A percentile compares a stretch with the other conserved stretches of the same genome.
phyloP scores from a whole-genome alignment of 495 filamentous ascomycete genomes.

The Lasiosphaeria ovina region DNA sequence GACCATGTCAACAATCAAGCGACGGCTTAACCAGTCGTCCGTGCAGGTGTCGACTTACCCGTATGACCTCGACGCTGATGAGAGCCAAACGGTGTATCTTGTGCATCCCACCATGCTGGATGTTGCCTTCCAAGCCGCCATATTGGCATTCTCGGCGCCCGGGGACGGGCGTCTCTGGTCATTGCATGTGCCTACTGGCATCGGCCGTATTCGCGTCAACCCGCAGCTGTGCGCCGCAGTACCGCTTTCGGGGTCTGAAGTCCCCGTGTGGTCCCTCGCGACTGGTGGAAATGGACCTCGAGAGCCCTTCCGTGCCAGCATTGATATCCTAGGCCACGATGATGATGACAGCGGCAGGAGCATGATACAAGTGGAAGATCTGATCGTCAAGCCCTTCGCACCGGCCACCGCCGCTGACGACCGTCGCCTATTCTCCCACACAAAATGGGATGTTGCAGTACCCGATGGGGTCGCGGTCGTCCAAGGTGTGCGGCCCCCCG shows the following conservation, averaged over 20 bases:
- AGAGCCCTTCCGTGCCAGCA: slow-evolving; percentile 5
- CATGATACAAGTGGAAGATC: slow-evolving; percentile 20
- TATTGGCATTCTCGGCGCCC: slow-evolving; percentile 25
- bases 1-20: neutral
- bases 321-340: too few relatives aligned
- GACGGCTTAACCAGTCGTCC: neutral
- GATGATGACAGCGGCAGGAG: neutral
- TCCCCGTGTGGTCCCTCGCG: slow-evolving; percentile 2
- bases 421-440: slow-evolving; percentile 12
- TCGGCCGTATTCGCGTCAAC: slow-evolving; percentile 21
- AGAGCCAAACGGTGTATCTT: slow-evolving; percentile 1
- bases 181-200: slow-evolving; percentile 26
- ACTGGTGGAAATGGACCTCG: slow-evolving; percentile 10
- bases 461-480: neutral
- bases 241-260: neutral
- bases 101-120: slow-evolving; percentile 33
- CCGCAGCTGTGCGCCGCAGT: neutral
- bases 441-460: slow-evolving; percentile 3
- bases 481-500: neutral
- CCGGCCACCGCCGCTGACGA: slow-evolving; percentile 14
- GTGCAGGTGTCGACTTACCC: slow-evolving; percentile 5
- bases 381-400: slow-evolving; percentile 9
- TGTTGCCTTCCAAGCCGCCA: slow-evolving; percentile 25
- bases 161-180: slow-evolving; percentile 21
- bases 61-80: neutral